These are phyloP conservation scores for Plasmodium vivax DNA, from an alignment of 169 alveolate species.

Conservation along the genomic window DNA sequence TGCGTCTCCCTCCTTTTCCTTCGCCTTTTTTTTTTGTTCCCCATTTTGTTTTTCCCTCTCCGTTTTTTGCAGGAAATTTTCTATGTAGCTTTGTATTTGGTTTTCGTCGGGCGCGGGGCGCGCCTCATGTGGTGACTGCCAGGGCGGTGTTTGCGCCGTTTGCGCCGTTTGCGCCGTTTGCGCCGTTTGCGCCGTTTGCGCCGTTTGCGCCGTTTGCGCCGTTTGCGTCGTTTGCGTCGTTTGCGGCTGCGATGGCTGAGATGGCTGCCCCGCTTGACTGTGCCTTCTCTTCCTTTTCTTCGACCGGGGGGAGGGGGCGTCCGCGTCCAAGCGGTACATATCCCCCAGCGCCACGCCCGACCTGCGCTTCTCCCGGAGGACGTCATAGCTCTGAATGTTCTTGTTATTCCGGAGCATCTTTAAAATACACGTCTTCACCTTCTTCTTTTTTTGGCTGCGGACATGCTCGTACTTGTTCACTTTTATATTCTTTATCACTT, in stretches of 20 bases:
- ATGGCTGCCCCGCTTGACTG: no score
- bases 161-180: no score
- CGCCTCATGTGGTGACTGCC: background rate
- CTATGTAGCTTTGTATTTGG: slow-evolving; percentile 8
- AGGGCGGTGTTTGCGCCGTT: no score
- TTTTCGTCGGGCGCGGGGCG: background rate
- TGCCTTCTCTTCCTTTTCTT: background rate
- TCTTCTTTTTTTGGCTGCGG: slow-evolving; percentile 50
- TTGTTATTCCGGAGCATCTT: slow-evolving; percentile 42
- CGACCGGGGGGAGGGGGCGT: background rate
- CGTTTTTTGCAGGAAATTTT: background rate
- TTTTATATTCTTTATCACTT: slow-evolving; percentile 29
- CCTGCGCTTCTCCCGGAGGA: slow-evolving; percentile 20
- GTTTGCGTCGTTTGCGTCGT: background rate
- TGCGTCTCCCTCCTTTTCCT: background rate
- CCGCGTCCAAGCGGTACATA: background rate
- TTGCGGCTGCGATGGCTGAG: background rate
- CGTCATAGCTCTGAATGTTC: slow-evolving; percentile 36
- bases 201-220: no score
- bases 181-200: no score
- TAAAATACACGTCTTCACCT: slow-evolving; percentile 26
- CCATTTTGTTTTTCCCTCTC: background rate
- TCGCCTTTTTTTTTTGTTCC: background rate
- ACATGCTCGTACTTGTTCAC: slow-evolving; percentile 53
- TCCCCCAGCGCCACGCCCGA: background rate